Evolutionary conservation across 2,329 filamentous ascomycete genomes (phyloP).

Genomic region (Intubia oerlemansii): DNA sequence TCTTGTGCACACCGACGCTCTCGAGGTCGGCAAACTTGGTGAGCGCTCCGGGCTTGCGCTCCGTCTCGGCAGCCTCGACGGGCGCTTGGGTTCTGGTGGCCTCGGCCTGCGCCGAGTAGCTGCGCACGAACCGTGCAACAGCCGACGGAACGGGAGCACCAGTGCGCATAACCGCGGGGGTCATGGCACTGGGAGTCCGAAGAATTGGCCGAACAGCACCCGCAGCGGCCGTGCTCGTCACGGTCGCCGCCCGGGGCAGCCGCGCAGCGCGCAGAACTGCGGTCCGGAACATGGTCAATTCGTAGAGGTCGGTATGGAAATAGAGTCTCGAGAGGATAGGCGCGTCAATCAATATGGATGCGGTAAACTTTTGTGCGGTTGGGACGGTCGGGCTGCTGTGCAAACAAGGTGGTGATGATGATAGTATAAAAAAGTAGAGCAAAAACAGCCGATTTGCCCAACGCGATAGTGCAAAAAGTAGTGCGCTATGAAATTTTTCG

Average conservation of each 20-base stretch:
- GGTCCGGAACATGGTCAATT: conserved; percentile 8
- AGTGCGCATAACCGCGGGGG: neutral
- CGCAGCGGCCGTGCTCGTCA: conserved; percentile 1
- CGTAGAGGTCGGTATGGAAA: too few relatives aligned
- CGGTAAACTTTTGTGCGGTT: too few relatives aligned
- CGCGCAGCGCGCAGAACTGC: conserved; percentile 6
- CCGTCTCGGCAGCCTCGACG: neutral
- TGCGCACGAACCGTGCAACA: conserved; percentile 1
- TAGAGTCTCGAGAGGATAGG: too few relatives aligned
- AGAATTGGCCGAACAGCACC: conserved; percentile 1
- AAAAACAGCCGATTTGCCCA: too few relatives aligned
- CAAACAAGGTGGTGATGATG: too few relatives aligned
- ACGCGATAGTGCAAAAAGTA: too few relatives aligned
- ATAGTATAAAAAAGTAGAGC: too few relatives aligned
- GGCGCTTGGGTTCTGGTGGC: neutral
- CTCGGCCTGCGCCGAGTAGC: conserved; percentile 4
- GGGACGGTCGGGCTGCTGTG: too few relatives aligned
- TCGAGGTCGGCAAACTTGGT: conserved; percentile 22
- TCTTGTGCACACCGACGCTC: conserved; percentile 32
- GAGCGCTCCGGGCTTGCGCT: conserved; percentile 1
- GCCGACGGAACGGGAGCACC: neutral
- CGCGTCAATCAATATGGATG: too few relatives aligned
- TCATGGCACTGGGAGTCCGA: conserved; percentile 1
- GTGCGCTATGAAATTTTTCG: too few relatives aligned
- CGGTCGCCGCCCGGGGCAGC: conserved; percentile 4